Base-by-base conservation (phyloP, 78 protist species). In the Tieghemostelium lacteum region DNA sequence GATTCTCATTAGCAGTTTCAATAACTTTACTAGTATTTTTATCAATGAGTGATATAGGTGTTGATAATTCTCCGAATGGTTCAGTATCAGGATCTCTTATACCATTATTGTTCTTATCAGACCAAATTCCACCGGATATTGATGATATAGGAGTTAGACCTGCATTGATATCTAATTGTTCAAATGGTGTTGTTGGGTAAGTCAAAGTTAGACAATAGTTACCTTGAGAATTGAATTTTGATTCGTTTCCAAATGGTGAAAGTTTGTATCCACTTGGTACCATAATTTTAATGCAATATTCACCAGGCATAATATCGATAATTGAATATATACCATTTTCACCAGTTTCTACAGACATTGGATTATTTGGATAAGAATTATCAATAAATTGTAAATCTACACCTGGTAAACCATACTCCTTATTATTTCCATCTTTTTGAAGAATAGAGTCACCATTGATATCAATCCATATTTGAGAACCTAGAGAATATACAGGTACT, bases 391-490 rank as follows among this genome's bases (percentile, higher is more conserved):
- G n/a, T n/a, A n/a, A n/a, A n/a, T n/a, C n/a, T n/a, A n/a, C n/a
- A n/a, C n/a, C n/a, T n/a, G n/a, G n/a, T n/a, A n/a, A n/a, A n/a
- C n/a, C n/a, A n/a, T n/a, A n/a, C n/a, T n/a, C n/a, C n/a, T n/a
- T n/a, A n/a, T n/a, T n/a, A n/a, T n/a, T n/a, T n/a, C n/a, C n/a
- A n/a, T n/a, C n/a, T n/a, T n/a, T n/a, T n/a, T n/a, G n/a, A n/a
- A n/a, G n/a, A n/a, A n/a, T n/a, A n/a, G n/a, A n/a, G n/a, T 67
- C 28, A 12, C 75, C 75, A 28, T 67, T 67, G 20, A 67, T 3
- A 52, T 50, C 63, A 22, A 64, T 37, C 64, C 61, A 71, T 19
- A 71, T 63, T 6, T 33, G 3, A 29, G 49, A 61, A 54, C 76
- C 61, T 31, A 71, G n/a, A 0, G 2, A 0, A 45, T 33, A 71